These are phyloP conservation scores for Ganoderma leucocontextum DNA, from an alignment of 1,284 basidiomycete species.

Conservation along the genomic window DNA sequence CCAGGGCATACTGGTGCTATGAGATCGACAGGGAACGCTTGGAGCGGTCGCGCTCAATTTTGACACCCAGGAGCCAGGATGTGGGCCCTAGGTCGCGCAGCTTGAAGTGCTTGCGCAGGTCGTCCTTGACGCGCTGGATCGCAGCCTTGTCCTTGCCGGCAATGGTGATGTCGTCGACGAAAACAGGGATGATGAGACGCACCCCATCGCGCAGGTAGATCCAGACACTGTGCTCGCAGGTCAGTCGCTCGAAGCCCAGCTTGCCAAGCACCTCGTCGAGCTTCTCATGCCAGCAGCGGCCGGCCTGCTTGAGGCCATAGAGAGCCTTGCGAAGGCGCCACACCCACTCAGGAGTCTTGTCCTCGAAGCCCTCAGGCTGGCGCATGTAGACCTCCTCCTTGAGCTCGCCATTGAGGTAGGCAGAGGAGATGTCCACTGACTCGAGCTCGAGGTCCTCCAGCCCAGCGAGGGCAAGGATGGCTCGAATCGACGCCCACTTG, in stretches of 20 bases:
- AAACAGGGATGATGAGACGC: conserved; percentile 14
- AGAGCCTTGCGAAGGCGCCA: conserved; percentile 33
- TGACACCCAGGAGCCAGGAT: conserved; percentile 18
- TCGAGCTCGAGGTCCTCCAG: conserved; percentile 45
- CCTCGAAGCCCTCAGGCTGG: conserved; percentile 45
- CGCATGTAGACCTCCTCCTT: conserved; percentile 51
- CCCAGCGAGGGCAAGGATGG: conserved; percentile 46
- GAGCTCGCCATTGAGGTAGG: conserved; percentile 50
- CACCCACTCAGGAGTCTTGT: conserved; percentile 30
- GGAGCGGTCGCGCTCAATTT: conserved; percentile 15
- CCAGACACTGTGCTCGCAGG: conserved; percentile 43
- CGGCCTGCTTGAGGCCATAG: conserved; percentile 44
- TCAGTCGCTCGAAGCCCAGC: conserved; percentile 36
- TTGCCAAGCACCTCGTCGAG: conserved; percentile 23
- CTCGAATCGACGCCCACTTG: conserved; percentile 41
- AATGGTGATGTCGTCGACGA: conserved; percentile 18
- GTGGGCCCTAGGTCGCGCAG: conserved; percentile 20
- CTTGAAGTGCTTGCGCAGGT: conserved; percentile 30
- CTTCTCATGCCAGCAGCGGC: conserved; percentile 38
- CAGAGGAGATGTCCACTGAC: conserved; percentile 47
- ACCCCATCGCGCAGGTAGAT: conserved; percentile 15
- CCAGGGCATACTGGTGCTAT: conserved; percentile 14
- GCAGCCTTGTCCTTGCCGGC: conserved; percentile 2
- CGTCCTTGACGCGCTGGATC: conserved; percentile 24
- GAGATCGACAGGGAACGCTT: conserved; percentile 15